These are phyloP conservation scores for Amanita phalloides DNA, from an alignment of 768 basidiomycete genomes.

Conservation along the genomic window DNA sequence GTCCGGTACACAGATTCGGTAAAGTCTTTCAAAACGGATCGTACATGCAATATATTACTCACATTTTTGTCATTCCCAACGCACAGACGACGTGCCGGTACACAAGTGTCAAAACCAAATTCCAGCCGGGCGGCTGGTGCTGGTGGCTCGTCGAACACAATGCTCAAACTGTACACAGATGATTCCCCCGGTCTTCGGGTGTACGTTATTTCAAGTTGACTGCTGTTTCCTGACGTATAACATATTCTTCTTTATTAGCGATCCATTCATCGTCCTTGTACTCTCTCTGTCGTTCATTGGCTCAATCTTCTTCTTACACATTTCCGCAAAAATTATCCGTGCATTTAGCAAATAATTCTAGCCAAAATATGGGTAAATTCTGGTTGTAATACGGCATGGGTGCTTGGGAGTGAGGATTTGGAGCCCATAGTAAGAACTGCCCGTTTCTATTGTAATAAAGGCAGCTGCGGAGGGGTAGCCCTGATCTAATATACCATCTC, in stretches of 20 bases:
- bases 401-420: slow-evolving; percentile 30
- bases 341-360: slow-evolving; percentile 66
- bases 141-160: slow-evolving; percentile 94
- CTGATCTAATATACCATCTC: slow-evolving; percentile 5
- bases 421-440: slow-evolving; percentile 1
- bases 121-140: slow-evolving; percentile 87
- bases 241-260: slow-evolving; percentile 33
- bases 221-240: not conserved
- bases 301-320: slow-evolving; percentile 98
- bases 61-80: not conserved
- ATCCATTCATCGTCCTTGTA: slow-evolving; percentile 94
- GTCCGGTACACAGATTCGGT: slow-evolving; percentile 79
- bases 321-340: slow-evolving; percentile 89
- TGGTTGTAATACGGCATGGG: not conserved
- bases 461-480: not conserved
- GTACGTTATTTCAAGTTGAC: slow-evolving; percentile 40
- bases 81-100: slow-evolving; percentile 57
- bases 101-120: slow-evolving; percentile 64
- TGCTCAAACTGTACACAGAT: slow-evolving; percentile 98
- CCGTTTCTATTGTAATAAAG: slow-evolving; percentile 6
- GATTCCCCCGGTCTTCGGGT: slow-evolving; percentile 96
- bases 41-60: not conserved
- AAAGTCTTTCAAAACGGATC: slow-evolving; percentile 13
- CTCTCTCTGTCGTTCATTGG: slow-evolving; percentile 95
- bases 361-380: not conserved